A percentile compares a stretch with the other conserved stretches of the same genome.
These are phyloP conservation scores for Corynascus novoguineensis DNA, from an alignment of 495 filamentous ascomycete genomes.

Conservation along the genomic window DNA sequence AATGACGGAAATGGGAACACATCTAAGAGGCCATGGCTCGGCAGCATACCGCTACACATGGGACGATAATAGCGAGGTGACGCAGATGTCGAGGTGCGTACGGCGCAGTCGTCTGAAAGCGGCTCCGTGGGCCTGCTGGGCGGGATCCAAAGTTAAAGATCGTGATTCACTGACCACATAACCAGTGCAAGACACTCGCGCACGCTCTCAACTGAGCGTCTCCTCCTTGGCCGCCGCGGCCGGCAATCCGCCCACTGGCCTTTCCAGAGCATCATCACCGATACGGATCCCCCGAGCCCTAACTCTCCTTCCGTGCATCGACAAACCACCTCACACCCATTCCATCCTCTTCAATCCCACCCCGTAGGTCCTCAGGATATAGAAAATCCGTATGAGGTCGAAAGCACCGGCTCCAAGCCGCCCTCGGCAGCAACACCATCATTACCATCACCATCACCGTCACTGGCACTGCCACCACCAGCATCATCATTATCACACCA, in stretches of 20 bases:
- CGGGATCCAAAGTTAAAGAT: too few relatives aligned
- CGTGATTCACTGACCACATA: neutral
- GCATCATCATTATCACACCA: neutral
- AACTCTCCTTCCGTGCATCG: conserved; percentile 9
- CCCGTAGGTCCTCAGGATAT: too few relatives aligned
- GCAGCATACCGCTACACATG: conserved; percentile 29
- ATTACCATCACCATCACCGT: too few relatives aligned
- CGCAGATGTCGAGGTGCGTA: conserved; percentile 26
- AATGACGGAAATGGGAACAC: conserved; percentile 34
- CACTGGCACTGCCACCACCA: neutral
- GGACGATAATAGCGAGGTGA: conserved; percentile 33
- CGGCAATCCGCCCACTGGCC: conserved; percentile 31
- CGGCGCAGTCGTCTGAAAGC: neutral
- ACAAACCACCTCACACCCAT: neutral
- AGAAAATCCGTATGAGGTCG: too few relatives aligned
- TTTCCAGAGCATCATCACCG: conserved; percentile 28
- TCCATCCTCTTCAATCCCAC: neutral
- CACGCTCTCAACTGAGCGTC: conserved; percentile 7
- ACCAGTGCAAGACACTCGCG: conserved; percentile 16
- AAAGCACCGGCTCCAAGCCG: too few relatives aligned
- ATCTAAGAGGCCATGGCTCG: conserved; percentile 28
- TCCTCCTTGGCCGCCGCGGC: conserved; percentile 7
- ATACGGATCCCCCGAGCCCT: conserved; percentile 18
- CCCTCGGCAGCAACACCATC: too few relatives aligned
- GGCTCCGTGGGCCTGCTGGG: too few relatives aligned